Evolutionary conservation across 768 basidiomycete species (phyloP).

Genomic region (Hemileccinum rubropunctum): DNA sequence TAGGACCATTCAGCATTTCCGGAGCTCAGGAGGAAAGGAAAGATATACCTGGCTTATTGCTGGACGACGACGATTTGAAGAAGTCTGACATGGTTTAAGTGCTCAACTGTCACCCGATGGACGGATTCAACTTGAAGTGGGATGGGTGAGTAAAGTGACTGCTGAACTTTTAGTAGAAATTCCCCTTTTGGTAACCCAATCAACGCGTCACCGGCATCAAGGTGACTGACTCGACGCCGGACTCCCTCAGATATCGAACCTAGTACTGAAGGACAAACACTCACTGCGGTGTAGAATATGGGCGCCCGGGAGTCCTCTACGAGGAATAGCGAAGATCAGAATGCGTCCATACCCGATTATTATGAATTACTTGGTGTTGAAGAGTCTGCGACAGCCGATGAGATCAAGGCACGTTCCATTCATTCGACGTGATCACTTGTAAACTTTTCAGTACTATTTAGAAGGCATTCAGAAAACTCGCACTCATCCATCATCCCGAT

Average conservation of each 20-base stretch:
- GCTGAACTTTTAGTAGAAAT: neutral
- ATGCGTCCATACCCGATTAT: constrained; percentile 54
- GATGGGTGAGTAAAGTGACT: too few species aligned
- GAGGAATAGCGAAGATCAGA: constrained; percentile 28
- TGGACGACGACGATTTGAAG: constrained; percentile 39
- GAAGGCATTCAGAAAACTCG: constrained; percentile 82
- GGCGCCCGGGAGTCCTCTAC: constrained; percentile 66
- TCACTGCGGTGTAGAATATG: constrained; percentile 38
- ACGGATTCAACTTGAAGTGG: too few species aligned
- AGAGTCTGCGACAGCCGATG: constrained; percentile 79
- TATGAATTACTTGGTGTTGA: constrained; percentile 80
- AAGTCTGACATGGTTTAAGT: constrained; percentile 49
- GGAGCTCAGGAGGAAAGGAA: neutral
- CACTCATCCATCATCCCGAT: constrained; percentile 83
- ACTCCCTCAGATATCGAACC: neutral
- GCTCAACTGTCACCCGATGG: neutral
- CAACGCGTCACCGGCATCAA: neutral
- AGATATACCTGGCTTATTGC: constrained; percentile 26
- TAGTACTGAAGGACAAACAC: neutral
- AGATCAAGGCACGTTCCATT: constrained; percentile 67
- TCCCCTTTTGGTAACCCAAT: constrained; percentile 15
- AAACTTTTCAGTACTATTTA: constrained; percentile 29
- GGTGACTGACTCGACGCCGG: too few species aligned
- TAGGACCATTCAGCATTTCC: neutral
- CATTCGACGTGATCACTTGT: neutral